phyloP scores from a whole-genome alignment of 805 yeast species.

The Barnettozyma pratensis region DNA sequence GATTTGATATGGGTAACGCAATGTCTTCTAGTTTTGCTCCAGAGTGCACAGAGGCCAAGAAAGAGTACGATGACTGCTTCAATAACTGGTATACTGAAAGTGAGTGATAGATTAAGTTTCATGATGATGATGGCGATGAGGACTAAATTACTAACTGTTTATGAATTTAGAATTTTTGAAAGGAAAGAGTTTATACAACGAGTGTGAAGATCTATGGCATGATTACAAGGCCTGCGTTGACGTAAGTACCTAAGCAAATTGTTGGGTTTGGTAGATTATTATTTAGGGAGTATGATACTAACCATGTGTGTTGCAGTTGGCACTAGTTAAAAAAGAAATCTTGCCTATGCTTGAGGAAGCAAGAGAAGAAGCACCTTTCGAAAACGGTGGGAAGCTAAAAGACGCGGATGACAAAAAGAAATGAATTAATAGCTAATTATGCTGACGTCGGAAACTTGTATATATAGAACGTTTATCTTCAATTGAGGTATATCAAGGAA shows the following conservation, averaged over 20 bases:
- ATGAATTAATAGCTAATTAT: neutral
- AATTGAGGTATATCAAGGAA: too few species aligned
- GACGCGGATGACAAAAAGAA: constrained; percentile 8
- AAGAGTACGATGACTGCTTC: constrained; percentile 87
- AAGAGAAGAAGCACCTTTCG: constrained; percentile 84
- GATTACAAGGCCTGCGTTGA: constrained; percentile 86
- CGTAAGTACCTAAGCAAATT: constrained; percentile 24
- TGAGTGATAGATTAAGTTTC: constrained; percentile 29
- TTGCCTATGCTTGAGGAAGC: constrained; percentile 84
- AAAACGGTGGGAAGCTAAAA: constrained; percentile 46
- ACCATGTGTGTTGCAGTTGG: constrained; percentile 26
- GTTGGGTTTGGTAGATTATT: too few species aligned
- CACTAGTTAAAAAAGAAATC: constrained; percentile 68
- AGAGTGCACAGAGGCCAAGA: constrained; percentile 86
- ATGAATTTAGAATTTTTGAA: constrained; percentile 46
- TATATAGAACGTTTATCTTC: constrained; percentile 5
- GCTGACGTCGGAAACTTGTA: neutral
- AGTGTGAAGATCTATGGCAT: constrained; percentile 87
- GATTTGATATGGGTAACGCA: constrained; percentile 52
- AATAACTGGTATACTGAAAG: constrained; percentile 92
- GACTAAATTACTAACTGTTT: neutral
- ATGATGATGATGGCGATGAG: neutral
- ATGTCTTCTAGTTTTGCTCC: constrained; percentile 94
- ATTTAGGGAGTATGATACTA: neutral
- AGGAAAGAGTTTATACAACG: constrained; percentile 58